Evolutionary conservation across 805 yeast genomes (phyloP), one percentile per base, ranked within the genome.

Genomic region (Wickerhamiella hasegawae): DNA sequence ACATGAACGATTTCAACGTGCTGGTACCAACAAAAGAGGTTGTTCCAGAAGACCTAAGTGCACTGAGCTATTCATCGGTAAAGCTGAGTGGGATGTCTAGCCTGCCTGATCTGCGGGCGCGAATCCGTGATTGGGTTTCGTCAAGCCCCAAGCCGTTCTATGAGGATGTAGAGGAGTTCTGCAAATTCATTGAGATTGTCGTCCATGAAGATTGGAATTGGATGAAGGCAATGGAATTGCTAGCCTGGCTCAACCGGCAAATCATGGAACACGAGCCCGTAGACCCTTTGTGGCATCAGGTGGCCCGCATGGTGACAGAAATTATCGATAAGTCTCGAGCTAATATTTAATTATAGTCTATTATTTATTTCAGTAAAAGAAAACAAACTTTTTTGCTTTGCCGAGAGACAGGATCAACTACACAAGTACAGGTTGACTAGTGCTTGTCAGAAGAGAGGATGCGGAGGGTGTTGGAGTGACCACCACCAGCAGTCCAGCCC

Each of bases 401-500:
- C 14, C 18, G 17, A 4, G 5, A 12, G 30, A 22, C 23, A 14
- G 4, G 11, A 15, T 14, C n/a, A 29, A 16, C 17, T 31, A 34
- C 19, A 22, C 18, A 21, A 6, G 11, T 6, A 21, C 6, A 21
- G 24, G 24, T 11, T 8, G 6, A 21, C 24, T 21, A 24, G 18
- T 3, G 18, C 20, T 19, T 29, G 18, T 35, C 36, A 38, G 47
- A 9, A n/a, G 26, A 44, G 34, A 53, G 46, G 58, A 87, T 74
- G 71, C 97, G 87, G 63, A 90, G 72, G 46, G 98, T 90, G 80
- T 90, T 90, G 57, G 98, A 82, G 77, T 90, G 95, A 59, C 98
- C 98, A 48, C 83, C 71, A 67, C 97, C 97, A 62, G 87, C 80
- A 57, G 93, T 81, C 87, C 94, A 90, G 62, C 98, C 98, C 72